phyloP scores from a whole-genome alignment of 2,329 filamentous ascomycete species.

The Cladosporium sp. region DNA sequence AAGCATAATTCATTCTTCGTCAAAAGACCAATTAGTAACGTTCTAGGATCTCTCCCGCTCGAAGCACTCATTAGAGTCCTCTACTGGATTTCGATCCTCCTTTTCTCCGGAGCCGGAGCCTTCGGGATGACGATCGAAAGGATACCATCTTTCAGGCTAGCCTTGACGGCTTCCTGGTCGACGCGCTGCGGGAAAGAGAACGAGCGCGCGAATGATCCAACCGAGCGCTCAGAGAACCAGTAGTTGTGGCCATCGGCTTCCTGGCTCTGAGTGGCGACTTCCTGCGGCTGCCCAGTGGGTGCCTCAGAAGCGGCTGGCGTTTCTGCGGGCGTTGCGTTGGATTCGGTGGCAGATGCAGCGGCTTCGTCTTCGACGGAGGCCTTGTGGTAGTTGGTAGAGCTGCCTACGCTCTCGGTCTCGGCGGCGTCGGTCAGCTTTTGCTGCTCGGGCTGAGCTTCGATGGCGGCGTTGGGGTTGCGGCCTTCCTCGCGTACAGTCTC shows the following conservation, averaged over 20 bases:
- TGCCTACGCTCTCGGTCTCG: conserved; percentile 22
- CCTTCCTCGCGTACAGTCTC: conserved; percentile 60
- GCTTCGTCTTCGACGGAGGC: conserved; percentile 62
- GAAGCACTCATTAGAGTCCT: conserved; percentile 20
- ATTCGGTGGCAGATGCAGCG: conserved; percentile 4
- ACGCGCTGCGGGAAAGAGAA: conserved; percentile 56
- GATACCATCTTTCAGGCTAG: conserved; percentile 57
- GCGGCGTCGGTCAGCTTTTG: conserved; percentile 5
- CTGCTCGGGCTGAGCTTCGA: conserved; percentile 37
- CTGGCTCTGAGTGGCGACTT: conserved; percentile 31
- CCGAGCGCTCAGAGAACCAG: conserved; percentile 61
- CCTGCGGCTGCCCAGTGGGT: conserved; percentile 18
- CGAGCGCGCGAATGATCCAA: conserved; percentile 55
- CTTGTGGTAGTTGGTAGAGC: conserved; percentile 36
- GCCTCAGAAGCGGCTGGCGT: conserved; percentile 26
- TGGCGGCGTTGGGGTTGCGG: conserved; percentile 44
- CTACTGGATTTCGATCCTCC: conserved; percentile 54
- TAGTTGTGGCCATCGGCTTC: conserved; percentile 37
- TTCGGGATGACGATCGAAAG: conserved; percentile 56
- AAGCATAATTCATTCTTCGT: conserved; percentile 5
- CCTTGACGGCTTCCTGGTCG: conserved; percentile 57
- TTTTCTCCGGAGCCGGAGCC: conserved; percentile 41
- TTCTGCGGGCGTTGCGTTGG: conserved; percentile 19
- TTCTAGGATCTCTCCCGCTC: background rate
- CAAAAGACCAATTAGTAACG: background rate